Evolutionary conservation across 2,329 filamentous ascomycete species (phyloP).

Genomic region (Fusarium miscanthi): DNA sequence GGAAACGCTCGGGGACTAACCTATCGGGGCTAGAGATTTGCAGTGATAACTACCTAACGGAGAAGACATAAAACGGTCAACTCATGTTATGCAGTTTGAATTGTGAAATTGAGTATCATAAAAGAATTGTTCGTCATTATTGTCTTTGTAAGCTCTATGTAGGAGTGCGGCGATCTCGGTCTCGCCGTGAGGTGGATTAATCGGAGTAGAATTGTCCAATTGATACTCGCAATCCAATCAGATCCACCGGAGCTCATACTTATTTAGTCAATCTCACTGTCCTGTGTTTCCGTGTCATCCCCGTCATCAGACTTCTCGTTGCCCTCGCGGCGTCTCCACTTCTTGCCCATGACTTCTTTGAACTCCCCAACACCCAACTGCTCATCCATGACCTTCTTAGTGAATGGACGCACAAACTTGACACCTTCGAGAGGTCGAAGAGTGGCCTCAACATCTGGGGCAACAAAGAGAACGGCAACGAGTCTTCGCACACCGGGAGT

Average conservation of each 20-base stretch:
- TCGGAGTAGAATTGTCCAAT: neutral
- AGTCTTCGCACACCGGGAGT: neutral
- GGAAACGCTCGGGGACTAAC: neutral
- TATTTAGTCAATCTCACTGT: neutral
- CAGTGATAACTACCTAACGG: neutral
- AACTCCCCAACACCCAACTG: neutral
- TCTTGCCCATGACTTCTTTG: conserved; percentile 3
- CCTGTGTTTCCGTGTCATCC: neutral
- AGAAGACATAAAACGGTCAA: neutral
- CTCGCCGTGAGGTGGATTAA: neutral
- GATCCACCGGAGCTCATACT: neutral
- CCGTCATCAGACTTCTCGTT: neutral
- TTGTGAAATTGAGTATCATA: neutral
- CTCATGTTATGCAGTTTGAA: neutral
- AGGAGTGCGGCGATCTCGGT: neutral
- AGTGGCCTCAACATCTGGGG: neutral
- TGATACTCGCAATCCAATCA: neutral
- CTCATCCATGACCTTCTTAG: neutral
- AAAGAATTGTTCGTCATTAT: neutral
- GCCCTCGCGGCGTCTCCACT: neutral
- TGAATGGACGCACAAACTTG: neutral
- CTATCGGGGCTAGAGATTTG: conserved; percentile 3
- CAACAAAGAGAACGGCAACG: neutral
- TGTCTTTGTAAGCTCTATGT: neutral
- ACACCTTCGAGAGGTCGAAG: neutral